These are phyloP conservation scores for Hanseniaspora hatyaiensis DNA, from an alignment of 805 yeast species.

Conservation along the genomic window DNA sequence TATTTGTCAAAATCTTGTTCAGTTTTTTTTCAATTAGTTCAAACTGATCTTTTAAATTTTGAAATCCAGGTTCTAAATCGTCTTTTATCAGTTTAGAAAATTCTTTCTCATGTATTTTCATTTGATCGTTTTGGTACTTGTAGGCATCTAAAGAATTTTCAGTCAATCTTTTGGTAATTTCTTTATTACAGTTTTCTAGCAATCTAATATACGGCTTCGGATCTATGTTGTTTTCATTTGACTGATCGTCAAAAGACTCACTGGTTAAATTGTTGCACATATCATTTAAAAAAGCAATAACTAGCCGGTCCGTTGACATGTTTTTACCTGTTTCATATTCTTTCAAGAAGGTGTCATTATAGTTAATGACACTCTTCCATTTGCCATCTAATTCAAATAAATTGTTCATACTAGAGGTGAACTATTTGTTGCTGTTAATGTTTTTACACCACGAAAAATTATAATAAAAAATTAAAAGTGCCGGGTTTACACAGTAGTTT, in stretches of 20 bases:
- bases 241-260: background rate
- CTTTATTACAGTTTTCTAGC: conserved; percentile 72
- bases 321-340: conserved; percentile 57
- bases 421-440: too few relatives aligned
- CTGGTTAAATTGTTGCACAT: conserved; percentile 8
- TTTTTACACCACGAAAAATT: too few relatives aligned
- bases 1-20: conserved; percentile 17
- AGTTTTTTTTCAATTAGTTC: conserved; percentile 42
- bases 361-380: conserved; percentile 35
- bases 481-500: too few relatives aligned
- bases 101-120: conserved; percentile 1
- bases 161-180: conserved; percentile 43
- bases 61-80: conserved; percentile 39
- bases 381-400: conserved; percentile 55
- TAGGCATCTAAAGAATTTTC: conserved; percentile 5
- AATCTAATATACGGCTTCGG: conserved; percentile 92
- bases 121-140: conserved; percentile 8
- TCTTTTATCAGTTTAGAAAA: background rate
- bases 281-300: conserved; percentile 9
- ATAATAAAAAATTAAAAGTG: too few relatives aligned
- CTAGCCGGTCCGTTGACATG: conserved; percentile 31
- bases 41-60: conserved; percentile 38
- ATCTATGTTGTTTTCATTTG: conserved; percentile 37
- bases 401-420: too few relatives aligned
- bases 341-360: conserved; percentile 51